Evolutionary conservation across 1,284 basidiomycete species (phyloP).

Genomic region (Ganoderma leucocontextum): DNA sequence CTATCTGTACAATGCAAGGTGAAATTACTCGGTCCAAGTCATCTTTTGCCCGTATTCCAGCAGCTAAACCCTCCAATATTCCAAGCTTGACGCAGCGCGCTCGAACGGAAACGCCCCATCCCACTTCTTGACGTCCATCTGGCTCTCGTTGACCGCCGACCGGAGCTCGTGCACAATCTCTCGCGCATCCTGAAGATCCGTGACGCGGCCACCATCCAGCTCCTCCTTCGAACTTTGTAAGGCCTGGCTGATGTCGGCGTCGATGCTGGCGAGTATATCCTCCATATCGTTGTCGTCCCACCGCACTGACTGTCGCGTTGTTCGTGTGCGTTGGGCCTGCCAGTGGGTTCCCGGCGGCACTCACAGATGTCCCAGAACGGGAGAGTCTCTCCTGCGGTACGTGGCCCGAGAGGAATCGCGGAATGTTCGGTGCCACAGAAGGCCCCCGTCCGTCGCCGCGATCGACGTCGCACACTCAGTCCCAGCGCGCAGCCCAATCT

Average conservation of each 20-base stretch:
- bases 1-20: slow-evolving; percentile 20
- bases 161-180: slow-evolving; percentile 61
- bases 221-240: slow-evolving; percentile 84
- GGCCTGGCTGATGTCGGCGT: slow-evolving; percentile 80
- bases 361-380: slow-evolving; percentile 45
- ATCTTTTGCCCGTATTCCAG: neutral
- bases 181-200: slow-evolving; percentile 56
- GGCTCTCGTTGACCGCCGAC: slow-evolving; percentile 60
- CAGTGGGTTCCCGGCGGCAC: slow-evolving; percentile 29
- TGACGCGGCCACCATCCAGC: slow-evolving; percentile 63
- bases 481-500: too few relatives aligned
- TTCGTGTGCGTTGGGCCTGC: slow-evolving; percentile 16
- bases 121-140: slow-evolving; percentile 63
- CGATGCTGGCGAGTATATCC: slow-evolving; percentile 67
- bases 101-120: slow-evolving; percentile 78
- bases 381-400: slow-evolving; percentile 31
- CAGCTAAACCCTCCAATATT: slow-evolving; percentile 65
- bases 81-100: slow-evolving; percentile 63
- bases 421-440: slow-evolving; percentile 29
- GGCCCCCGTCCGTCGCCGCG: too few relatives aligned
- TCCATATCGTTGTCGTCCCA: slow-evolving; percentile 71
- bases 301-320: slow-evolving; percentile 63
- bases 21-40: slow-evolving; percentile 14
- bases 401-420: slow-evolving; percentile 21
- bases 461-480: too few relatives aligned